These are phyloP conservation scores for Fusarium sororula DNA, from an alignment of 2,329 filamentous ascomycete species.

Conservation along the genomic window DNA sequence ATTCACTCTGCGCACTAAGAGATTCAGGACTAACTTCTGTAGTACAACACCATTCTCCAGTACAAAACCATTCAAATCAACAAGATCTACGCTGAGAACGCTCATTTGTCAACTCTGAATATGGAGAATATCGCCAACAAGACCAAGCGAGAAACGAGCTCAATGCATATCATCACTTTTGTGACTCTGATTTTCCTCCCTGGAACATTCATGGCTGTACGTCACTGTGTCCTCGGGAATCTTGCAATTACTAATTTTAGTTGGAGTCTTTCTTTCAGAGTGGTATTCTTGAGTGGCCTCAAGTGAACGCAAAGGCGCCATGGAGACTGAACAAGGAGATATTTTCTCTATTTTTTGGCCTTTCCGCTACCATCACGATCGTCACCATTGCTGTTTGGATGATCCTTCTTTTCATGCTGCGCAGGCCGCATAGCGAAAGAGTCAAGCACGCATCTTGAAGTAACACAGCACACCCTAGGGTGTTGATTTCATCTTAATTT, in stretches of 20 bases:
- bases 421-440: background rate
- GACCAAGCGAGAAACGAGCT: constrained; percentile 28
- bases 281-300: constrained; percentile 21
- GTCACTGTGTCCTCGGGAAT: background rate
- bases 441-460: background rate
- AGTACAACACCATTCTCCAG: constrained; percentile 27
- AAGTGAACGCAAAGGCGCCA: background rate
- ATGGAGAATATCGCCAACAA: constrained; percentile 31
- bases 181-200: constrained; percentile 29
- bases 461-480: background rate
- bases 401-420: background rate
- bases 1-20: background rate
- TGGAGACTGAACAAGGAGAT: background rate
- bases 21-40: background rate
- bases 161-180: constrained; percentile 29
- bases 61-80: constrained; percentile 13
- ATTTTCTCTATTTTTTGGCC: constrained; percentile 6
- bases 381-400: background rate
- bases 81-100: constrained; percentile 25
- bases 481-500: background rate
- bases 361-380: constrained; percentile 5
- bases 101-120: constrained; percentile 13
- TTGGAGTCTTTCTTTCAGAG: constrained; percentile 28
- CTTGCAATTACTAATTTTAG: background rate
- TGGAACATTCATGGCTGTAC: constrained; percentile 30